Conservation (phyloP, 805 yeast species). For the Starmerella scarabaei region DNA sequence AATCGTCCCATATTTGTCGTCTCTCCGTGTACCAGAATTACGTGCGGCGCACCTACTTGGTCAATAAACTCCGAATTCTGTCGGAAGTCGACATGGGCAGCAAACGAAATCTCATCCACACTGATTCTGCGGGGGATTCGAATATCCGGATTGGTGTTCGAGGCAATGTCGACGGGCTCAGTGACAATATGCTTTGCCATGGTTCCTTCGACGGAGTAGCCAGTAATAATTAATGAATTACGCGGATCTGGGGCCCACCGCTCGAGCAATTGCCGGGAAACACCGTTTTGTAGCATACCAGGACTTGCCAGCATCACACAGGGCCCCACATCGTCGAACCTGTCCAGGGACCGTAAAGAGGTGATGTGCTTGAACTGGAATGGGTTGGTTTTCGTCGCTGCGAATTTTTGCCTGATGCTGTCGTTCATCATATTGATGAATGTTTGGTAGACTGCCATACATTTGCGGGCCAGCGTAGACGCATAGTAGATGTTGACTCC, state of each 20-base stretch:
- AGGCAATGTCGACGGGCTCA: conserved; percentile 84
- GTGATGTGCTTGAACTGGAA: conserved; percentile 78
- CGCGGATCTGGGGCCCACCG: conserved; percentile 96
- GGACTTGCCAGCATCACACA: conserved; percentile 95
- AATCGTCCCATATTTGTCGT: conserved; percentile 97
- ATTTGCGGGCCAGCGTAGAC: conserved; percentile 81
- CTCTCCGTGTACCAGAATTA: conserved; percentile 93
- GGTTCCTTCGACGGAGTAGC: conserved; percentile 97
- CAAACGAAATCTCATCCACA: conserved; percentile 91
- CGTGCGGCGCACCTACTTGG: conserved; percentile 66
- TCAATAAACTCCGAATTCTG: conserved; percentile 89
- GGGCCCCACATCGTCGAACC: conserved; percentile 86
- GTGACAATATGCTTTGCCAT: conserved; percentile 82
- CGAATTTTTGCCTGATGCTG: conserved; percentile 57
- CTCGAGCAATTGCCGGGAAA: conserved; percentile 79
- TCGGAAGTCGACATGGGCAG: conserved; percentile 97
- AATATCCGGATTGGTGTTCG: conserved; percentile 65
- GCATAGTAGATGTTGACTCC: conserved; percentile 80
- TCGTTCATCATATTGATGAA: conserved; percentile 97
- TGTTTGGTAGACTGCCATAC: conserved; percentile 95
- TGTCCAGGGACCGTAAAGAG: conserved; percentile 64
- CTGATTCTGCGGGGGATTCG: conserved; percentile 75
- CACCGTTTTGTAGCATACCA: conserved; percentile 96
- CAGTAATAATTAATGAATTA: conserved; percentile 77
- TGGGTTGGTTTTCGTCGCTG: conserved; percentile 75